A percentile compares a stretch with the other conserved stretches of the same genome.
phyloP scores from a whole-genome alignment of 2,329 filamentous ascomycete genomes.

The Colletotrichum sojae region DNA sequence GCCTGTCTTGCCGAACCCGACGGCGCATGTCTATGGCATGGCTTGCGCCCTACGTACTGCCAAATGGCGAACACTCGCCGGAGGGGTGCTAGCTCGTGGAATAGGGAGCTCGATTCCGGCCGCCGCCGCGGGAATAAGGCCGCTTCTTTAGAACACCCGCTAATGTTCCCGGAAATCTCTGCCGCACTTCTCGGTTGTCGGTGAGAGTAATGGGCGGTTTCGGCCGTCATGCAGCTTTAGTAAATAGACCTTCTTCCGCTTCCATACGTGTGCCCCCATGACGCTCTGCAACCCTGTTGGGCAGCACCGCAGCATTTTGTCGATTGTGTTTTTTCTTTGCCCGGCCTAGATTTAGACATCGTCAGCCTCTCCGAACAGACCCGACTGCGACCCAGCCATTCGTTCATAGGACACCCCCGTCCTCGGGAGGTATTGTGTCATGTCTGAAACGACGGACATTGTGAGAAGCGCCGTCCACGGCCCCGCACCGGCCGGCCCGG shows the following conservation, averaged over 20 bases:
- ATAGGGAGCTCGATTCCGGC: conserved; percentile 2
- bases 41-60: no score
- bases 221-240: conserved; percentile 17
- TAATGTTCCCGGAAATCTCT: not conserved
- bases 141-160: not conserved
- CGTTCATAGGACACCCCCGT: not conserved
- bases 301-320: not conserved
- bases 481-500: conserved; percentile 6
- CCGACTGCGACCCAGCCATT: not conserved
- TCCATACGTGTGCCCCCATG: not conserved
- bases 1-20: no score
- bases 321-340: not conserved
- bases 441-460: not conserved
- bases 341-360: not conserved
- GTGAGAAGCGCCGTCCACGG: conserved; percentile 5
- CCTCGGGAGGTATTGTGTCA: conserved; percentile 8
- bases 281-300: not conserved
- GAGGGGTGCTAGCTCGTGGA: not conserved
- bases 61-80: no score
- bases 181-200: not conserved
- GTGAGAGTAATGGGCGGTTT: conserved; percentile 5
- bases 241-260: conserved; percentile 13
- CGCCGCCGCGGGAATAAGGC: conserved; percentile 29
- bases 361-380: not conserved
- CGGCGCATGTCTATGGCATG: no score